Evolutionary conservation across 2,329 filamentous ascomycete species (phyloP).

Genomic region (Clarireedia homoeocarpa): DNA sequence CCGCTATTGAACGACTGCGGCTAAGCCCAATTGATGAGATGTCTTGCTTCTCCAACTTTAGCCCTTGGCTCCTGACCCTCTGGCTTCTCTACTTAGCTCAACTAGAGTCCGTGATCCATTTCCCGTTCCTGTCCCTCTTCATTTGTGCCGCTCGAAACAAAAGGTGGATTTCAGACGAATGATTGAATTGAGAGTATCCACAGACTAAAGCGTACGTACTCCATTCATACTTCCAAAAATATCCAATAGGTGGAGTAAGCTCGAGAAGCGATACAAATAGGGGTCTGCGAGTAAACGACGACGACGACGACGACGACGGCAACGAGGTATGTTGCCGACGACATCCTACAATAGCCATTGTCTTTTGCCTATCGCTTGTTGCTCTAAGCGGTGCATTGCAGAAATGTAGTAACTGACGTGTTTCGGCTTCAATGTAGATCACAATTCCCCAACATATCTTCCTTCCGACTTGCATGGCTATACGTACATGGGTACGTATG

Average conservation of each 20-base stretch:
- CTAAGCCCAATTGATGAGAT: not conserved
- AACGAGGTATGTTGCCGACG: not conserved
- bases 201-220: too few species aligned
- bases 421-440: not conserved
- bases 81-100: not conserved
- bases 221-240: too few species aligned
- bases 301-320: not conserved
- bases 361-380: not conserved
- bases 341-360: not conserved
- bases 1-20: not conserved
- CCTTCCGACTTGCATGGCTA: not conserved
- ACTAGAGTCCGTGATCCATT: not conserved
- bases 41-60: not conserved
- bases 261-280: not conserved
- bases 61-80: not conserved
- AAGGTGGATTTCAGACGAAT: too few species aligned
- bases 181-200: too few species aligned
- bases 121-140: not conserved
- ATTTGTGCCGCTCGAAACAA: too few species aligned
- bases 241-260: not conserved
- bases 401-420: not conserved
- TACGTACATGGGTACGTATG: not conserved
- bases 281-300: not conserved
- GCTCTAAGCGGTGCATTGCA: not conserved
- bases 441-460: not conserved